These are phyloP conservation scores for Clavispora vitiphila DNA, from an alignment of 805 yeast species.

Conservation along the genomic window DNA sequence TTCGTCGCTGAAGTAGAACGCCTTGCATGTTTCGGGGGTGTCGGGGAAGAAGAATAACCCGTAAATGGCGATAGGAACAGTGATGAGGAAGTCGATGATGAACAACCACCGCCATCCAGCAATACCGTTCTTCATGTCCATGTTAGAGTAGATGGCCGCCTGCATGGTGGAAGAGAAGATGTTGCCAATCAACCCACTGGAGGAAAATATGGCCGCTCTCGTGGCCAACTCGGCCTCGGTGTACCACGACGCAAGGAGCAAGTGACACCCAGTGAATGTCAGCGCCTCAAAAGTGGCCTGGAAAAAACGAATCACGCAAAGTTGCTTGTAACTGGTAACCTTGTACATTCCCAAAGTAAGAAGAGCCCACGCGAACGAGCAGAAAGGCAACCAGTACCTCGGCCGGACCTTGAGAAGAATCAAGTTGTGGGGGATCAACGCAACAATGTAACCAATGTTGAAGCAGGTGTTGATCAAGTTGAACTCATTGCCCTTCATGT, in stretches of 20 bases:
- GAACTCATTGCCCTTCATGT: slow-evolving; percentile 43
- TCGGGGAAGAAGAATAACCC: slow-evolving; percentile 61
- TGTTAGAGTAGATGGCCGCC: slow-evolving; percentile 44
- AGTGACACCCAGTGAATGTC: slow-evolving; percentile 52
- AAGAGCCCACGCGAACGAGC: slow-evolving; percentile 54
- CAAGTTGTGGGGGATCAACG: slow-evolving; percentile 58
- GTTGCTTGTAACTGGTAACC: slow-evolving; percentile 42
- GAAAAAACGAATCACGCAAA: slow-evolving; percentile 55
- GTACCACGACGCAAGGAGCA: slow-evolving; percentile 50
- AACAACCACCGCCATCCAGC: slow-evolving; percentile 69
- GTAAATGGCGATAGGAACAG: slow-evolving; percentile 52
- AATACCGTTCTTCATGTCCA: slow-evolving; percentile 45
- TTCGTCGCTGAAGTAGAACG: slow-evolving; percentile 34
- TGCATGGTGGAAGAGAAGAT: slow-evolving; percentile 54
- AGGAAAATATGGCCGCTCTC: slow-evolving; percentile 50
- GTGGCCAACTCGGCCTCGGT: slow-evolving; percentile 45
- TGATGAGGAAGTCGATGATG: slow-evolving; percentile 55
- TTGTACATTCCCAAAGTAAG: slow-evolving; percentile 48
- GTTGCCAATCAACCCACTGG: slow-evolving; percentile 51
- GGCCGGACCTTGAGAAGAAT: slow-evolving; percentile 50
- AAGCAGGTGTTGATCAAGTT: slow-evolving; percentile 52
- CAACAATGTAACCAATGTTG: slow-evolving; percentile 57
- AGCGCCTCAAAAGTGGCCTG: slow-evolving; percentile 58
- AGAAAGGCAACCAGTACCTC: slow-evolving; percentile 49
- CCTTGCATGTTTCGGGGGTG: slow-evolving; percentile 38